These are phyloP conservation scores for Aspergillus quadricinctus DNA, from an alignment of 2,329 filamentous ascomycete genomes.

Conservation along the genomic window DNA sequence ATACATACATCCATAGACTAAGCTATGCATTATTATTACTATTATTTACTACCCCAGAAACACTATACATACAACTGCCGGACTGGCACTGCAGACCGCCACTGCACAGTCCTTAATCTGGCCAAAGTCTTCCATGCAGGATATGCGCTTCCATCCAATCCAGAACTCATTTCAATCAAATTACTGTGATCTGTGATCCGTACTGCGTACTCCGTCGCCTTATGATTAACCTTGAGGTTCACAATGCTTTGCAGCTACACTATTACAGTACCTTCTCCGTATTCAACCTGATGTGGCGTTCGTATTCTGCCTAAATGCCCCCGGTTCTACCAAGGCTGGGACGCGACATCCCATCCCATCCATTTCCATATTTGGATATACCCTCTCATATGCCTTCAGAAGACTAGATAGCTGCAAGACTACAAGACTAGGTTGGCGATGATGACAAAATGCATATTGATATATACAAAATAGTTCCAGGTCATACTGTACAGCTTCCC, in stretches of 20 bases:
- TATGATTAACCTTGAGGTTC: too few species aligned
- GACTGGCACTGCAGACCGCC: not conserved
- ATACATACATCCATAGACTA: not conserved
- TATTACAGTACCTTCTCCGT: not conserved
- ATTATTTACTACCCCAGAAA: not conserved
- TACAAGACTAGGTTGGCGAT: not conserved
- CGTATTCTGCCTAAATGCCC: slow-evolving; percentile 12
- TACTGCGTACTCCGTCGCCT: too few species aligned
- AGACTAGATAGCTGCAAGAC: not conserved
- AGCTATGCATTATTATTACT: too few species aligned
- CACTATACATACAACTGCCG: not conserved
- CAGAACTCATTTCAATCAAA: not conserved
- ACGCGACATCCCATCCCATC: not conserved
- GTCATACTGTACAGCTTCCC: not conserved
- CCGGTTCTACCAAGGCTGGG: not conserved
- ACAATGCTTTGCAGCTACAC: too few species aligned
- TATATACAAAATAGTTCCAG: not conserved
- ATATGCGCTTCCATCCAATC: not conserved
- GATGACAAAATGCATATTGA: not conserved
- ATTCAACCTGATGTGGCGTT: not conserved
- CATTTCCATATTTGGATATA: not conserved
- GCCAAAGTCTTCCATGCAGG: not conserved
- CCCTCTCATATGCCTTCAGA: not conserved
- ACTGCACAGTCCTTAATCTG: not conserved
- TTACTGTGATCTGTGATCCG: too few species aligned